A percentile compares a stretch with the other conserved stretches of the same genome.
Conservation (phyloP, 441 rosid genomes). For the Populus hybrid region DNA sequence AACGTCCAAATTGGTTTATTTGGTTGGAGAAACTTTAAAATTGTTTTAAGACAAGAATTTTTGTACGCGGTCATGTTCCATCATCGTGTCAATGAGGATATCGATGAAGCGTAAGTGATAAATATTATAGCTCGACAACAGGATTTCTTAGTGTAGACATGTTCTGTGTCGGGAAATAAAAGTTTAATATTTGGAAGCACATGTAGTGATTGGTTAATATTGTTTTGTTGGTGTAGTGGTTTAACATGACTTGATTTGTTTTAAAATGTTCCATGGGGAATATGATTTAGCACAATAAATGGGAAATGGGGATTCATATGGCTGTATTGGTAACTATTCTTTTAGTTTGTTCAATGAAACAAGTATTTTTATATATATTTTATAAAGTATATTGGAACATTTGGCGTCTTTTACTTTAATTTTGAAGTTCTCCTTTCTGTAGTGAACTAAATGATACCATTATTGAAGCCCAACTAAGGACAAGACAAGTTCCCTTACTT, state of each 20-base stretch:
- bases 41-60: too few species aligned
- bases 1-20: too few species aligned
- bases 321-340: background rate
- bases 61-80: too few species aligned
- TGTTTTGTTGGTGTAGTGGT: background rate
- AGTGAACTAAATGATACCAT: slow-evolving; percentile 83
- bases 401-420: slow-evolving; percentile 3
- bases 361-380: background rate
- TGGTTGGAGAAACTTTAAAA: too few species aligned
- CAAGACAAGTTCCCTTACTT: slow-evolving; percentile 65
- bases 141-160: background rate
- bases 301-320: background rate
- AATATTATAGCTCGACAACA: background rate
- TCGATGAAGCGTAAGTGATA: background rate
- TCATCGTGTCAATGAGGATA: background rate
- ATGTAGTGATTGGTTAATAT: background rate
- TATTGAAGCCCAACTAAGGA: slow-evolving; percentile 77
- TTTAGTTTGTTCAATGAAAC: background rate
- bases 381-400: background rate
- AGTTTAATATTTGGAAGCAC: background rate
- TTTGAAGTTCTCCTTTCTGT: slow-evolving; percentile 13
- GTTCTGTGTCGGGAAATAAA: too few species aligned
- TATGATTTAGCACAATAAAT: background rate
- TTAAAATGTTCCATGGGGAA: background rate
- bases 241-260: background rate